Percentiles rank a stretch among this genome's conserved stretches.
Evolutionary conservation across 2,329 filamentous ascomycete genomes (phyloP).

Genomic region (Fusarium pininemorale): DNA sequence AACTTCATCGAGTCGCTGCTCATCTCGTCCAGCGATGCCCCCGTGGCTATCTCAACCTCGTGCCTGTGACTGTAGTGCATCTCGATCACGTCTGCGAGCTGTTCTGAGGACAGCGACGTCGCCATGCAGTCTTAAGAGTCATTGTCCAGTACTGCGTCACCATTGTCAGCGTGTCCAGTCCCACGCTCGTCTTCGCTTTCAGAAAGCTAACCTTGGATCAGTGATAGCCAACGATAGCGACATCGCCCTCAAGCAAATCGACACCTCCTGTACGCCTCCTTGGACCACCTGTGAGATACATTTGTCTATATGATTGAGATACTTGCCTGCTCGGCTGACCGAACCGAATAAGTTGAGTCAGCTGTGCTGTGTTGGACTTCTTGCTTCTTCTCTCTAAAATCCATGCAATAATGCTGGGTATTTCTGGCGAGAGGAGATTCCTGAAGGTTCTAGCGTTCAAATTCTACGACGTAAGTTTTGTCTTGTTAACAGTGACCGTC

Average conservation of each 20-base stretch:
- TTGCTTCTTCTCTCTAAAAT: no score
- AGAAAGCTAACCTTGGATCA: background rate
- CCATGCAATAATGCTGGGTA: no score
- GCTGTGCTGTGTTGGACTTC: fast-evolving
- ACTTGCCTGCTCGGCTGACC: fast-evolving
- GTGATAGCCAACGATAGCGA: background rate
- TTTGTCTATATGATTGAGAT: background rate
- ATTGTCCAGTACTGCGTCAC: fast-evolving
- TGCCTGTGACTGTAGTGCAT: background rate
- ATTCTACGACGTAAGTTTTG: no score
- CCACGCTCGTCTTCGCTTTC: background rate
- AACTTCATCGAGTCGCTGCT: background rate
- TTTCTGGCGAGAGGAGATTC: no score
- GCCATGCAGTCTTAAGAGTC: background rate
- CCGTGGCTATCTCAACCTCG: background rate
- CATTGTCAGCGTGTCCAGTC: fast-evolving
- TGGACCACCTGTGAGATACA: background rate
- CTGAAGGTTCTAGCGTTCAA: no score
- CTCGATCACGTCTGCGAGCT: background rate
- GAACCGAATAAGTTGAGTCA: background rate
- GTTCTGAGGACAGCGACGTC: background rate
- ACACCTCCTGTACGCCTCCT: no score
- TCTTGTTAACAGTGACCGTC: no score
- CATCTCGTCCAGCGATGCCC: background rate
- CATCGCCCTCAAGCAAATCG: no score